phyloP scores from a whole-genome alignment of 2,329 filamentous ascomycete species.

The Xylaria arbuscula region DNA sequence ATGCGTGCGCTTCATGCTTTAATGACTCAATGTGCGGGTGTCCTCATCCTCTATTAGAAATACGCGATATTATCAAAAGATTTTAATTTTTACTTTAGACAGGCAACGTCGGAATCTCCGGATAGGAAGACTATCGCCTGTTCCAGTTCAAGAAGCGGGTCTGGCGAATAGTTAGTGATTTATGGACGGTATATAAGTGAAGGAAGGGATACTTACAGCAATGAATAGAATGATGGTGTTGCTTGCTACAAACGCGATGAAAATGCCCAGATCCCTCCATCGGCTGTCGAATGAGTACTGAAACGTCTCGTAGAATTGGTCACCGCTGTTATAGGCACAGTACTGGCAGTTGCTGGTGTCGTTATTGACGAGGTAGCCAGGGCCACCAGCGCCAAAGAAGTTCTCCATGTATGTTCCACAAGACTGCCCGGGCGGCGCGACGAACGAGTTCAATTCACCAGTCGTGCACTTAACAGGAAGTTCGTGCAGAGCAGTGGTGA shows the following conservation, averaged over 20 bases:
- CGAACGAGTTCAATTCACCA: slow-evolving; percentile 74
- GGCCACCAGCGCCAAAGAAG: slow-evolving; percentile 75
- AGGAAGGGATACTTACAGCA: slow-evolving; percentile 57
- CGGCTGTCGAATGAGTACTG: slow-evolving; percentile 73
- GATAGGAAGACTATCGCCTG: slow-evolving; percentile 53
- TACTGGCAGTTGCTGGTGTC: slow-evolving; percentile 77
- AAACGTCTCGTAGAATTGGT: slow-evolving; percentile 80
- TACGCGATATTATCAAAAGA: slow-evolving; percentile 11
- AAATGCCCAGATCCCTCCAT: slow-evolving; percentile 88
- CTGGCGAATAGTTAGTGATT: slow-evolving; percentile 48
- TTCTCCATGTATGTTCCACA: slow-evolving; percentile 80
- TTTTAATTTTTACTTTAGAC: neutral
- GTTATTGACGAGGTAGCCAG: slow-evolving; percentile 77
- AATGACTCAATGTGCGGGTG: slow-evolving; percentile 9
- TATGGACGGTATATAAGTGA: neutral
- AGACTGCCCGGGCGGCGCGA: slow-evolving; percentile 70
- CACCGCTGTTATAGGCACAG: slow-evolving; percentile 82
- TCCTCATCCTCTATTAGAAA: slow-evolving; percentile 26
- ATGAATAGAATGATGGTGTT: slow-evolving; percentile 74
- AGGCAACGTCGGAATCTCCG: neutral
- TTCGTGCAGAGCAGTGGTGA: slow-evolving; percentile 79
- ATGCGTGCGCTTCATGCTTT: slow-evolving; percentile 20
- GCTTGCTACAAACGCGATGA: slow-evolving; percentile 77
- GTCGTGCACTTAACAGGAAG: slow-evolving; percentile 69
- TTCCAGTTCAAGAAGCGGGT: slow-evolving; percentile 66